Evolutionary conservation across 2,329 filamentous ascomycete species (phyloP).

Genomic region (Paraconiothyrium brasiliense): DNA sequence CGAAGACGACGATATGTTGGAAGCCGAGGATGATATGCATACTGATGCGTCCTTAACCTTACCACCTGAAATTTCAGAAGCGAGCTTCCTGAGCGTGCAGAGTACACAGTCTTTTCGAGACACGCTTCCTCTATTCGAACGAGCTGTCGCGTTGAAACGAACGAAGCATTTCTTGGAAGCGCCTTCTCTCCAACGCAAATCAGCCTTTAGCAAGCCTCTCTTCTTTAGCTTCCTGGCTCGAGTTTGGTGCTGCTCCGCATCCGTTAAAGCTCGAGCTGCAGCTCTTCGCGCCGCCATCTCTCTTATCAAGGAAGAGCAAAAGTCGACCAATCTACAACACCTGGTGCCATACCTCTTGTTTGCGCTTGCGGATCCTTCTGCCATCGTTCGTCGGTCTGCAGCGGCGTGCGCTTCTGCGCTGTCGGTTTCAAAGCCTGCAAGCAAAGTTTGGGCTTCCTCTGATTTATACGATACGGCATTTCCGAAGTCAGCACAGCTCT

Average conservation of each 20-base stretch:
- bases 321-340: slow-evolving; percentile 74
- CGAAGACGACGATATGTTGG: slow-evolving; percentile 59
- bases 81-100: slow-evolving; percentile 37
- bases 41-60: slow-evolving; percentile 24
- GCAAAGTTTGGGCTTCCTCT: slow-evolving; percentile 31
- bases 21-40: slow-evolving; percentile 58
- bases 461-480: slow-evolving; percentile 68
- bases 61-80: slow-evolving; percentile 36
- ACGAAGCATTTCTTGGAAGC: slow-evolving; percentile 60
- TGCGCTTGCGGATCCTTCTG: slow-evolving; percentile 78
- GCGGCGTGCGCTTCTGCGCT: slow-evolving; percentile 66
- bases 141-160: slow-evolving; percentile 35
- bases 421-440: slow-evolving; percentile 25
- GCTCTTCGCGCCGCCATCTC: slow-evolving; percentile 68
- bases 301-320: slow-evolving; percentile 43
- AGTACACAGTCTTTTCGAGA: slow-evolving; percentile 40
- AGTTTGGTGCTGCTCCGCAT: slow-evolving; percentile 77
- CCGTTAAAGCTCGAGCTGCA: slow-evolving; percentile 72
- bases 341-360: slow-evolving; percentile 83
- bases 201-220: slow-evolving; percentile 68
- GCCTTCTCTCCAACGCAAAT: slow-evolving; percentile 63
- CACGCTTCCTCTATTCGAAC: slow-evolving; percentile 39
- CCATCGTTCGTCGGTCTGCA: slow-evolving; percentile 79
- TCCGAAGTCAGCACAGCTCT: slow-evolving; percentile 65
- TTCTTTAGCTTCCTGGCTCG: slow-evolving; percentile 80